These are phyloP conservation scores for Colletotrichum caudatum DNA, from an alignment of 2,329 filamentous ascomycete genomes.

Conservation along the genomic window DNA sequence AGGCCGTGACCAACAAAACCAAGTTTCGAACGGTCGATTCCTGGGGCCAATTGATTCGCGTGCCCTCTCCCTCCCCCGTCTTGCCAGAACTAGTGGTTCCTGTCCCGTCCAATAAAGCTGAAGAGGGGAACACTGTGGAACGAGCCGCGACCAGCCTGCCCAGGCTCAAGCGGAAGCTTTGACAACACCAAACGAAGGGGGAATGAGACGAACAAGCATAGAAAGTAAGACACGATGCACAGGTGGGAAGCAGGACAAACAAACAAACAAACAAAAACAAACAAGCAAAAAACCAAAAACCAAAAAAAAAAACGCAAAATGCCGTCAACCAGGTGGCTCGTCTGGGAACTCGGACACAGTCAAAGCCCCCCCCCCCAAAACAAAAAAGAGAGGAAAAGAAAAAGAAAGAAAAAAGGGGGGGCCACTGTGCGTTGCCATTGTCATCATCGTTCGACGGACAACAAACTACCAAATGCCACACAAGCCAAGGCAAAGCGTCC, in stretches of 20 bases:
- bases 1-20: slow-evolving; percentile 3
- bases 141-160: slow-evolving; percentile 10
- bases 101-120: slow-evolving; percentile 24
- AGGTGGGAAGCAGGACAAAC: slow-evolving; percentile 14
- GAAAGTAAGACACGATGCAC: neutral
- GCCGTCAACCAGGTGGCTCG: slow-evolving; percentile 18
- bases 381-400: too few species aligned
- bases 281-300: slow-evolving; percentile 1
- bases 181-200: slow-evolving; percentile 4
- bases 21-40: slow-evolving; percentile 4
- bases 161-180: slow-evolving; percentile 23
- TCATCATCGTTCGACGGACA: neutral
- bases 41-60: neutral
- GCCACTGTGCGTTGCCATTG: neutral
- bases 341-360: neutral
- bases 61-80: neutral
- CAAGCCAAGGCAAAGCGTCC: slow-evolving; percentile 15
- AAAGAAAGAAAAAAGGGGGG: too few species aligned
- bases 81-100: slow-evolving; percentile 18
- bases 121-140: slow-evolving; percentile 4
- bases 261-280: slow-evolving; percentile 5
- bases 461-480: neutral
- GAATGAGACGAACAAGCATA: neutral
- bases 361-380: neutral
- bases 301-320: slow-evolving; percentile 3